Evolutionary conservation across 1,139 yeast genomes (phyloP).

Genomic region (Scheffersomyces illinoinensis): DNA sequence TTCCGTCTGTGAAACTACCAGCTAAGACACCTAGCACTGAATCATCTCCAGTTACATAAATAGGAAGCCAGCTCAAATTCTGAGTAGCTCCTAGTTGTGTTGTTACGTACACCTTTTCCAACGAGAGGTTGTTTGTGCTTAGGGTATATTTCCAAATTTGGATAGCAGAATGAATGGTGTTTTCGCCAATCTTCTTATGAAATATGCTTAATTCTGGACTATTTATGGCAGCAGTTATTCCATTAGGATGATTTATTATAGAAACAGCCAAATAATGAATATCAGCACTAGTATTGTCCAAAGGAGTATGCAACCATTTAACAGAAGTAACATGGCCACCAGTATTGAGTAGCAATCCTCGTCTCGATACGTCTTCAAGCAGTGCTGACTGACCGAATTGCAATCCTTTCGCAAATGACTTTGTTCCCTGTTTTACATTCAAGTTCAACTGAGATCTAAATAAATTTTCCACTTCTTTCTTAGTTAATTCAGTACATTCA

Average conservation of each 20-base stretch:
- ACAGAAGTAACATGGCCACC: conserved; percentile 59
- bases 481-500: background rate
- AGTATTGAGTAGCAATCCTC: conserved; percentile 48
- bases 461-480: background rate
- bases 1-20: conserved; percentile 66
- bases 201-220: conserved; percentile 37
- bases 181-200: conserved; percentile 5
- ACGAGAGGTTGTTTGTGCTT: conserved; percentile 20
- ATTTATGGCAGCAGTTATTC: conserved; percentile 23
- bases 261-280: conserved; percentile 54
- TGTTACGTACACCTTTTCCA: conserved; percentile 37
- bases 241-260: conserved; percentile 32
- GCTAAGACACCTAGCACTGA: conserved; percentile 46
- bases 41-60: conserved; percentile 18
- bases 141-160: conserved; percentile 49
- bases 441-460: conserved; percentile 4
- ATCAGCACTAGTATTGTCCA: conserved; percentile 16
- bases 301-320: conserved; percentile 49
- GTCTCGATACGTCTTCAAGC: conserved; percentile 25
- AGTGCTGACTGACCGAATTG: conserved; percentile 7
- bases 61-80: conserved; percentile 54
- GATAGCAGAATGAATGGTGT: conserved; percentile 36
- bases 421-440: conserved; percentile 3
- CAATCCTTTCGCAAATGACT: background rate
- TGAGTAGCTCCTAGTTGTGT: conserved; percentile 53